A percentile compares a stretch with the other conserved stretches of the same genome.
Evolutionary conservation across 352 stramenopile genomes (phyloP).

Genomic region (Blastocystis sp.): DNA sequence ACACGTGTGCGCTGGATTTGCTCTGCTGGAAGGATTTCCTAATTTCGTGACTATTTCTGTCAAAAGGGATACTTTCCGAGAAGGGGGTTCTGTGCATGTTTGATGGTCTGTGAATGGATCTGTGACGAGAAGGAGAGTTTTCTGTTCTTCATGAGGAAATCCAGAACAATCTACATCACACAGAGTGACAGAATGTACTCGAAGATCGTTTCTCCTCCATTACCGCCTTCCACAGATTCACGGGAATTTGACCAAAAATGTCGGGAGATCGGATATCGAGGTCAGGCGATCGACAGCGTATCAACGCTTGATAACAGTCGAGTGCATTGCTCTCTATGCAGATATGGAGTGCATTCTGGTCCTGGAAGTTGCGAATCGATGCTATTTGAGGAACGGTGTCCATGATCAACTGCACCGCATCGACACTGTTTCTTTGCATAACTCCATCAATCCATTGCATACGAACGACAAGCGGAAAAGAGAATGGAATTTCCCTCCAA

Average conservation of each 20-base stretch:
- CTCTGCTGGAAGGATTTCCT: constrained; percentile 34
- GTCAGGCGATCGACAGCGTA: neutral
- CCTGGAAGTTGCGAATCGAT: neutral
- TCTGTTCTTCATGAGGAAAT: constrained; percentile 13
- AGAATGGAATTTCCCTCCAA: constrained; percentile 9
- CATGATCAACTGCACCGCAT: constrained; percentile 6
- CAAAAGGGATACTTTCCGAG: neutral
- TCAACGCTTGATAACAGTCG: neutral
- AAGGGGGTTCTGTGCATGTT: neutral
- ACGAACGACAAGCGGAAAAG: neutral
- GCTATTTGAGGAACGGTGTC: neutral
- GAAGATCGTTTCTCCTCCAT: constrained; percentile 57
- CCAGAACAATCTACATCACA: neutral
- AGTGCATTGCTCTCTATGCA: constrained; percentile 7
- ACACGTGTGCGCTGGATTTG: constrained; percentile 5
- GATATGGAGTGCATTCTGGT: constrained; percentile 32
- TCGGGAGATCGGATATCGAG: constrained; percentile 2
- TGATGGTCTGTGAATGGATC: constrained; percentile 3
- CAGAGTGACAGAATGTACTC: neutral
- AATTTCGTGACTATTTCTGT: neutral
- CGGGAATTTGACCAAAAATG: neutral
- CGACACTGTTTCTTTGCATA: constrained; percentile 5
- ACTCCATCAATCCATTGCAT: neutral
- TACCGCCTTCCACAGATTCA: constrained; percentile 44
- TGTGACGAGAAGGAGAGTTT: constrained; percentile 7